A percentile compares a stretch with the other conserved stretches of the same genome.
Conservation (phyloP, 2,329 filamentous ascomycete species). For the Exutisphaerella laricina region DNA sequence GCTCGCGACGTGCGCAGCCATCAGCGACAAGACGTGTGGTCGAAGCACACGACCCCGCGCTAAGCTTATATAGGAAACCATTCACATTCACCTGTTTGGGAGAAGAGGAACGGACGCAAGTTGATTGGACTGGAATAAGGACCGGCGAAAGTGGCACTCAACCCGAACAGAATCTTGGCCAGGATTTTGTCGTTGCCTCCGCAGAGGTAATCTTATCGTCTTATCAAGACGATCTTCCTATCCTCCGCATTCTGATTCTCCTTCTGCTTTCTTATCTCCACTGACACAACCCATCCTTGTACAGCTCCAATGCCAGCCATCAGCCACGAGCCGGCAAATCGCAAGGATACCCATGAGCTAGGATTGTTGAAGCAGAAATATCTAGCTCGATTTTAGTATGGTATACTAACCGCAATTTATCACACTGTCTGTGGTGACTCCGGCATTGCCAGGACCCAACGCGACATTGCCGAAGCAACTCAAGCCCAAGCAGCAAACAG, state of each 20-base stretch:
- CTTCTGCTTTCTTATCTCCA: conserved; percentile 1
- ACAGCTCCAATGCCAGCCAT: no score
- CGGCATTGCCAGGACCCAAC: not conserved
- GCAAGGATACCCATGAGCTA: no score
- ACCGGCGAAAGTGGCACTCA: no score
- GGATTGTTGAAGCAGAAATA: no score
- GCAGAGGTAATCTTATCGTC: conserved; percentile 3
- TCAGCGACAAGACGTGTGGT: not conserved
- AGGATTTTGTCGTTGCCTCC: not conserved
- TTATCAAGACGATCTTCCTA: conserved; percentile 1
- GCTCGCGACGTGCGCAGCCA: no score
- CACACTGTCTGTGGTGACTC: no score
- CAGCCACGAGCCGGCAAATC: no score
- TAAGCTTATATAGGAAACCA: not conserved
- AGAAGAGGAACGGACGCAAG: not conserved
- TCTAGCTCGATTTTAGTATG: no score
- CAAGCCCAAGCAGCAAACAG: conserved; percentile 1
- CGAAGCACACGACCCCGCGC: not conserved
- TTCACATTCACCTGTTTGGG: not conserved
- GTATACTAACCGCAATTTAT: no score
- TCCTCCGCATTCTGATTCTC: not conserved
- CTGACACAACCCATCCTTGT: not conserved
- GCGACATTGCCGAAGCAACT: no score
- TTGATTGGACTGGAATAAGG: no score
- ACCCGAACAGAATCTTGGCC: no score